phyloP scores from a whole-genome alignment of 345 rosid species.

The Anacardium occidentale region DNA sequence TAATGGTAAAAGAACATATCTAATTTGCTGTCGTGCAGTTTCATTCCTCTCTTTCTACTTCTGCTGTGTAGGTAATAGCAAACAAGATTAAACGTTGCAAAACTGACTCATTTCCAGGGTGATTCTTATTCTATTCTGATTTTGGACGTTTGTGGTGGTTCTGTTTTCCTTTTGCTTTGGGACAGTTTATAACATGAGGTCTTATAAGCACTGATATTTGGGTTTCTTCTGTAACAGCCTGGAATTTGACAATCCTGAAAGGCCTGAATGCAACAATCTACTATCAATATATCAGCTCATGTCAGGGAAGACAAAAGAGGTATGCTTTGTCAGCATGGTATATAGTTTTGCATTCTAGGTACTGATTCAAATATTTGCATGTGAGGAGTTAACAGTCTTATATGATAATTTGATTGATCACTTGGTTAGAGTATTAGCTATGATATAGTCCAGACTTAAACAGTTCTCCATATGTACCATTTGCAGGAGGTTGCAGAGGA shows the following conservation, averaged over 20 bases:
- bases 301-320: slow-evolving; percentile 86
- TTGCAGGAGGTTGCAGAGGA: slow-evolving; percentile 74
- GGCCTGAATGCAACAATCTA: slow-evolving; percentile 93
- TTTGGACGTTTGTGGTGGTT: background rate
- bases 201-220: slow-evolving; percentile 5
- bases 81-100: slow-evolving; percentile 94
- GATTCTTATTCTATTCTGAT: slow-evolving; percentile 15
- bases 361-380: background rate
- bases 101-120: slow-evolving; percentile 79
- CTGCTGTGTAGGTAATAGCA: slow-evolving; percentile 56
- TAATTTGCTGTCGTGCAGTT: background rate
- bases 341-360: background rate
- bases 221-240: slow-evolving; percentile 43
- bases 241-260: slow-evolving; percentile 87
- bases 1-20: background rate
- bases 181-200: slow-evolving; percentile 7
- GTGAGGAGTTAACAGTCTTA: background rate
- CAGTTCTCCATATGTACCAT: slow-evolving; percentile 5
- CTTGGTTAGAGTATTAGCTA: background rate
- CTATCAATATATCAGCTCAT: slow-evolving; percentile 82
- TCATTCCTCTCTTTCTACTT: background rate
- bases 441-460: slow-evolving; percentile 5
- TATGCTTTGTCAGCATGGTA: slow-evolving; percentile 13
- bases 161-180: background rate
- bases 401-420: slow-evolving; percentile 14